These are phyloP conservation scores for Inga laurina DNA, from an alignment of 306 rosid species.

Conservation along the genomic window DNA sequence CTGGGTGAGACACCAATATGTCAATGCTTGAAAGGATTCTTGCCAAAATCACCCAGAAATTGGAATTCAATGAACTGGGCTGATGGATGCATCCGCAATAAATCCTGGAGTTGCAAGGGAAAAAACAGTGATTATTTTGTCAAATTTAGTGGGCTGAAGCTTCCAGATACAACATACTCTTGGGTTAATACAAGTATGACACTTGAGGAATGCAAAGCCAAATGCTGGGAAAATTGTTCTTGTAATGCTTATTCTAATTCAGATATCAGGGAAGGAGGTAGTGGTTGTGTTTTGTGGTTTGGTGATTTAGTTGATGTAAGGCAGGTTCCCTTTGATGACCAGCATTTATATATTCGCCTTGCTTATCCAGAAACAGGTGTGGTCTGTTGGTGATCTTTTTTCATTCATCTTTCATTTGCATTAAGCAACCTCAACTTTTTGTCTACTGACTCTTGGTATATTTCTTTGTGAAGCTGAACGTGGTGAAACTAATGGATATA, in stretches of 20 bases:
- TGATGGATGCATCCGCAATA: background rate
- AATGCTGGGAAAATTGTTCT: conserved; percentile 26
- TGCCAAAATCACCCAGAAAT: background rate
- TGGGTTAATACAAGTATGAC: conserved; percentile 21
- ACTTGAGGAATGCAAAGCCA: conserved; percentile 1
- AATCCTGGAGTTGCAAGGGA: background rate
- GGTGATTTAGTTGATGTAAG: conserved; percentile 38
- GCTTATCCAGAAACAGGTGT: conserved; percentile 15
- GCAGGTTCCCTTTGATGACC: background rate
- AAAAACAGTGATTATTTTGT: background rate
- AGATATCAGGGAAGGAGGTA: conserved; percentile 19
- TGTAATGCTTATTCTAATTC: conserved; percentile 37
- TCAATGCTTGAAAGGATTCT: background rate
- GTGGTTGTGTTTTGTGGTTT: conserved; percentile 43
- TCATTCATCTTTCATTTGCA: no score
- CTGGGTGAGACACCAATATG: background rate
- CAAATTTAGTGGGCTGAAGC: background rate
- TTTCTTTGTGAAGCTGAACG: background rate
- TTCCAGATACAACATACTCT: conserved; percentile 32
- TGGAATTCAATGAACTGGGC: background rate
- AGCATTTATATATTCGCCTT: conserved; percentile 36
- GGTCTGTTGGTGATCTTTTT: background rate
- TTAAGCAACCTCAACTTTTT: background rate
- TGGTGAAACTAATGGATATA: background rate
- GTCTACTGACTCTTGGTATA: background rate